Conservation (phyloP, 192 early-diverging fungal species). For the Backusella sp. region DNA sequence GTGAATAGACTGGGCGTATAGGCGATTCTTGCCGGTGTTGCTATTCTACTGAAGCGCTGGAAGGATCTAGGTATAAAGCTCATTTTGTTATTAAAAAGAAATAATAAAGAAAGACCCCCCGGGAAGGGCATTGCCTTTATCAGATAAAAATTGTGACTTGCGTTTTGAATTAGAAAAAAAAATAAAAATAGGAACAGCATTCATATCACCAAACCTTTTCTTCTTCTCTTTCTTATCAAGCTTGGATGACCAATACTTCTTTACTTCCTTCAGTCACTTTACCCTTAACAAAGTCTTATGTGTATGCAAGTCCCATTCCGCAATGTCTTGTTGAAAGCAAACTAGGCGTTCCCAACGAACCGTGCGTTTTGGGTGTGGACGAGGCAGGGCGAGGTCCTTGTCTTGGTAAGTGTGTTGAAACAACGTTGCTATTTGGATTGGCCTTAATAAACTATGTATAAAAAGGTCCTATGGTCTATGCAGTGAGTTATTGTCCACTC, state of each 20-base stretch:
- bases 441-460: neutral
- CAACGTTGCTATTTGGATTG: neutral
- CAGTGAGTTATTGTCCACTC: conserved; percentile 76
- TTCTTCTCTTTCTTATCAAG: neutral
- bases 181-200: neutral
- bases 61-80: conserved; percentile 4
- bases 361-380: conserved; percentile 87
- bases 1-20: neutral
- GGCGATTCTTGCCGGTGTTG: neutral
- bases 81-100: neutral
- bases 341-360: conserved; percentile 34
- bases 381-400: conserved; percentile 98
- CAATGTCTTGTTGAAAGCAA: neutral
- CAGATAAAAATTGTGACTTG: neutral
- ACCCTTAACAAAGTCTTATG: conserved; percentile 43
- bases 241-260: neutral
- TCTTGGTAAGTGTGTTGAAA: conserved; percentile 49
- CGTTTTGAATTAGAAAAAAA: neutral
- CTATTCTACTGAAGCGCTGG: neutral
- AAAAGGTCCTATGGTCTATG: conserved; percentile 95
- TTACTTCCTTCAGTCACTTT: conserved; percentile 18
- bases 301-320: conserved; percentile 37
- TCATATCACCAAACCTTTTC: neutral
- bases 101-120: neutral
- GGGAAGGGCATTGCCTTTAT: neutral